Conservation (phyloP, 768 basidiomycete genomes). For the Termitomyces heimii region DNA sequence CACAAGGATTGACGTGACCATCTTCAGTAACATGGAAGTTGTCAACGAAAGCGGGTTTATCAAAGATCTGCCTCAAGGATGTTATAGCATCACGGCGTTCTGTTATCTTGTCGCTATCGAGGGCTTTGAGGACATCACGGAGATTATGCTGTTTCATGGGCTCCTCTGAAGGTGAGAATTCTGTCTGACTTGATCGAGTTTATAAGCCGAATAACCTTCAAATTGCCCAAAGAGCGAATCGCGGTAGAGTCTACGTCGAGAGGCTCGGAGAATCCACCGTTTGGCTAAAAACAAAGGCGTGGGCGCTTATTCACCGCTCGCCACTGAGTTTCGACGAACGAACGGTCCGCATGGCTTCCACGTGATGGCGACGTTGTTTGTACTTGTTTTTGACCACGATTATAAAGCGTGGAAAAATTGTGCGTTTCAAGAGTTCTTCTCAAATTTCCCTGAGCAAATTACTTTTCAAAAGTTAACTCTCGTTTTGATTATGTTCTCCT, state of each 20-base stretch:
- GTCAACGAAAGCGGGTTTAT: constrained; percentile 38
- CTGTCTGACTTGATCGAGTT: background rate
- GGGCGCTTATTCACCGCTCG: background rate
- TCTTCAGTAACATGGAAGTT: constrained; percentile 34
- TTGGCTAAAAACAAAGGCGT: background rate
- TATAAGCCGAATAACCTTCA: background rate
- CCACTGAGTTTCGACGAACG: background rate
- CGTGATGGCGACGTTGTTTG: constrained; percentile 7
- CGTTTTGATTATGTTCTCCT: background rate
- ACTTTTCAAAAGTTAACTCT: background rate
- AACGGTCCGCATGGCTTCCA: background rate
- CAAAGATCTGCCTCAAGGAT: constrained; percentile 45
- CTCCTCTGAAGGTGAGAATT: background rate
- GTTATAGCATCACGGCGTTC: constrained; percentile 63
- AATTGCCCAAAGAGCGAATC: background rate
- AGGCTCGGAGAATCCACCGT: no score
- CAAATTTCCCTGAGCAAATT: background rate
- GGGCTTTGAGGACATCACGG: constrained; percentile 40
- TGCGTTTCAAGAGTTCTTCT: no score
- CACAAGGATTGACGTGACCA: constrained; percentile 25
- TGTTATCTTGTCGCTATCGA: constrained; percentile 60
- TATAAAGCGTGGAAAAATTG: background rate
- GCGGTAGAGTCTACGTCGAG: background rate
- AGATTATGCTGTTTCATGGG: constrained; percentile 22
- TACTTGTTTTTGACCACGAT: no score